Evolutionary conservation across 2,329 filamentous ascomycete species (phyloP), one percentile per base, ranked within the genome.

Genomic region (Aschersonia sp.): DNA sequence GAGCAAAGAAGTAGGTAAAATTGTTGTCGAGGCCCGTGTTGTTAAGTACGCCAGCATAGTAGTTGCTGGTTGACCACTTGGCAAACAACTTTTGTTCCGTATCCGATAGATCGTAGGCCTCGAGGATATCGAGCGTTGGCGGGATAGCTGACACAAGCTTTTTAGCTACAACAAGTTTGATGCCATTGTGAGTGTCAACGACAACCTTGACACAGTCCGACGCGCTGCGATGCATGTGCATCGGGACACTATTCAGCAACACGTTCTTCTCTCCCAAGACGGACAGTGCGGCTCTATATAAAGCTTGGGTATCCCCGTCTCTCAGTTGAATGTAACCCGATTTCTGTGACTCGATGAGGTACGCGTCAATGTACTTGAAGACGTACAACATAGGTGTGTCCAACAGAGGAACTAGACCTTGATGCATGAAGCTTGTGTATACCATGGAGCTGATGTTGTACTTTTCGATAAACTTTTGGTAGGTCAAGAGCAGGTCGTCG

Each of bases 401-500:
- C 7, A 67, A 54, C 12, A 67, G 52, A 43, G 69, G 63, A 4
- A 65, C 69, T 2, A 65, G 49, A n/a, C 63, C 67, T 47, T 65
- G 61, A 40, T 59, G 56, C 45, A 59, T 64, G 3, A 48, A 48
- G 47, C 53, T 61, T 2, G 66, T 57, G 28, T 58, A 51, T 4
- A 55, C 55, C 0, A 69, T 58, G 2, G 64, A 54, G n/a, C 58
- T 54, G 6, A 74, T 54, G 31, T 59, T 52, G 52, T 71, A 65
- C 51, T 71, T 70, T 28, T 59, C 52, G 4, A 67, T 55, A 48
- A 70, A 70, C 5, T 67, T 58, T 2, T 65, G 61, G 43, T 65
- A 72, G 0, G 68, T 61, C 0, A 67, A 51, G 4, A 64, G 51
- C 1, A 74, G 54, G 41, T 72, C 71, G 31, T 63, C 58, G 0